Percentiles rank a stretch among this genome's conserved stretches.
These are phyloP conservation scores for Parmelia sp. DNA, from an alignment of 495 filamentous ascomycete species.

Conservation along the genomic window DNA sequence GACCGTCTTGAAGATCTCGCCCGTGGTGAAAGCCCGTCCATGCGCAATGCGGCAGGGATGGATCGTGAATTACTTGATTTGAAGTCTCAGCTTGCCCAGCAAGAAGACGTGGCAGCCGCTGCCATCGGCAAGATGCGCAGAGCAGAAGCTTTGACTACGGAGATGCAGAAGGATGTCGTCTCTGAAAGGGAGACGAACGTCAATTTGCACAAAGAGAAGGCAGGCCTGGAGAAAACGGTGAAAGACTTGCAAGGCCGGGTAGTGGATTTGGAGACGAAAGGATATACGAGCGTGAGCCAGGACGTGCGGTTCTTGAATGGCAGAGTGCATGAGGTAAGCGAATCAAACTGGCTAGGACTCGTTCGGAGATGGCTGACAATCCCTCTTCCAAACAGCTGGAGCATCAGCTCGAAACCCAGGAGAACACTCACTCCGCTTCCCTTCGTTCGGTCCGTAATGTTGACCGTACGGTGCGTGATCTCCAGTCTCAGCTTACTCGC, in stretches of 20 bases:
- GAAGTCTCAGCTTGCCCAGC: slow-evolving; percentile 81
- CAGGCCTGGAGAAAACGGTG: slow-evolving; percentile 76
- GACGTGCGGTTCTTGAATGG: slow-evolving; percentile 94
- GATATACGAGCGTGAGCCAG: slow-evolving; percentile 86
- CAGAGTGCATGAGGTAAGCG: slow-evolving; percentile 85
- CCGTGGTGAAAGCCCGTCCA: slow-evolving; percentile 77
- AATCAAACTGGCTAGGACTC: not conserved
- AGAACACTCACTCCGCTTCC: slow-evolving; percentile 66
- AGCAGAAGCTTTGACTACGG: slow-evolving; percentile 77
- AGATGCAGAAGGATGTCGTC: slow-evolving; percentile 93
- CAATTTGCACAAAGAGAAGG: slow-evolving; percentile 87
- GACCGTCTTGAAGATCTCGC: slow-evolving; percentile 88
- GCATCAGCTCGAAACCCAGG: slow-evolving; percentile 79
- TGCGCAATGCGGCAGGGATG: slow-evolving; percentile 85
- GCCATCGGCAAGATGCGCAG: slow-evolving; percentile 98
- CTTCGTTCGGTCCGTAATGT: slow-evolving; percentile 86
- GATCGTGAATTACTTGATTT: slow-evolving; percentile 87
- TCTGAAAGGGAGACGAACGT: slow-evolving; percentile 78
- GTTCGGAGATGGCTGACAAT: slow-evolving; percentile 19
- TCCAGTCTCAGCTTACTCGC: slow-evolving; percentile 87
- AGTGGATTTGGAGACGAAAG: slow-evolving; percentile 93
- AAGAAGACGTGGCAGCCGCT: slow-evolving; percentile 87
- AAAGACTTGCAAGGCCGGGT: slow-evolving; percentile 88
- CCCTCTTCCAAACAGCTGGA: slow-evolving; percentile 60
- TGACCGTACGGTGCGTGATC: slow-evolving; percentile 88